These are phyloP conservation scores for Tulasnella sp. DNA, from an alignment of 768 basidiomycete species.

Conservation along the genomic window DNA sequence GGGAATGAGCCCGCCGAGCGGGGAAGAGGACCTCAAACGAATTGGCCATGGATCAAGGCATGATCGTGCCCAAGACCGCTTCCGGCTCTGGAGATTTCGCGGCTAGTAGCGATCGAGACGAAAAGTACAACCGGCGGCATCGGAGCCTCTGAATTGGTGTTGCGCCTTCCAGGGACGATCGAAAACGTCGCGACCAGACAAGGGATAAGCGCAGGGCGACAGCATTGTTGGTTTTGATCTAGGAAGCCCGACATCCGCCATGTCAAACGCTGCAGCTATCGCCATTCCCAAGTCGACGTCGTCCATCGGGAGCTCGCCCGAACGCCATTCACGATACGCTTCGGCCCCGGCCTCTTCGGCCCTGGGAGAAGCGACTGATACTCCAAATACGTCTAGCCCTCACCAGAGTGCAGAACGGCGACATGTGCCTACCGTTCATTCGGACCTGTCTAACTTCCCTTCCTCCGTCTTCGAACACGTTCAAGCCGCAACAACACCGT, in stretches of 20 bases:
- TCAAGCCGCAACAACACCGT: constrained; percentile 42
- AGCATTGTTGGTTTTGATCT: constrained; percentile 1
- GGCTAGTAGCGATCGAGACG: neutral
- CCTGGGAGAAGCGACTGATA: neutral
- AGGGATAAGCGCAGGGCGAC: constrained; percentile 14
- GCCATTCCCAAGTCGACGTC: neutral
- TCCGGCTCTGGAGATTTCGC: neutral
- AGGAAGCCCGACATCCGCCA: neutral
- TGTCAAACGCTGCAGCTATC: neutral
- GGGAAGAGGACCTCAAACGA: constrained; percentile 73
- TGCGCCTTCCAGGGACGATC: constrained; percentile 12
- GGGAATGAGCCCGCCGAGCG: constrained; percentile 34
- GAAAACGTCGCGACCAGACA: constrained; percentile 5
- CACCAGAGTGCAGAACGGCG: constrained; percentile 27
- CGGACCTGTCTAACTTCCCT: constrained; percentile 79
- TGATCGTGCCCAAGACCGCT: constrained; percentile 30
- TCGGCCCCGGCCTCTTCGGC: constrained; percentile 33
- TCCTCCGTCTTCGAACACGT: constrained; percentile 86
- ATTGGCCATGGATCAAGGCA: constrained; percentile 65
- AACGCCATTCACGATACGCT: constrained; percentile 46
- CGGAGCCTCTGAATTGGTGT: constrained; percentile 52
- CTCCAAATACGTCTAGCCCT: neutral
- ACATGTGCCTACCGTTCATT: constrained; percentile 44
- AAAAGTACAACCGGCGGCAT: constrained; percentile 36
- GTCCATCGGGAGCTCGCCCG: neutral